Base-by-base conservation (phyloP, 2,329 filamentous ascomycete species). In the Aspergillus alliaceus region DNA sequence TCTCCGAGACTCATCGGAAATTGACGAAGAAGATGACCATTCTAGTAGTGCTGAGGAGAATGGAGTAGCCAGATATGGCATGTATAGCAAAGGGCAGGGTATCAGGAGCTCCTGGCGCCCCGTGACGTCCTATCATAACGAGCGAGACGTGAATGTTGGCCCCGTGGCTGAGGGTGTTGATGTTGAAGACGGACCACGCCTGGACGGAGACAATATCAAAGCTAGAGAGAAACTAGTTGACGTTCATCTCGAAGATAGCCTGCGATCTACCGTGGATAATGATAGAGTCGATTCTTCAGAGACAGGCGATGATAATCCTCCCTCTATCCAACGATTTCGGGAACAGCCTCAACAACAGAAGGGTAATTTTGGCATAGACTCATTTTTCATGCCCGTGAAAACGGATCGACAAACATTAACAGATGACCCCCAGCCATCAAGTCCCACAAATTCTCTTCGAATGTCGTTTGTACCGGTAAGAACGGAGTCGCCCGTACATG, bases 1-100 rank as follows among this genome's bases (percentile, higher is more conserved):
- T 65, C 78, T 97, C 50, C 90, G 90, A 35, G 92, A 96, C 64
- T 96, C 92, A 60, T 88, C 89, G 2, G 93, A 96, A 65, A 86
- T 89, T 2, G 92, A 95, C 51, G 86, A 89, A 40, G 88, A 89
- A 52, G 83, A 77, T n/a, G 85, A 82, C 66, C 78, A 77, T 32
- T 52, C 51, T 46, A 84, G 86, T 29, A 80, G 81, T n/a, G 78
- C 80, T 22, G 83, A 82, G 61, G 79, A 77, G 3, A 71, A 78
- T 20, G 31, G 34, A 25, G 74, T 72, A 55, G 76, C 70, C 22
- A 63, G 71, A 12, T 63, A 69, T 32, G 70, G 71, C 40, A 73
- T 69, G 1, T 76, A 76, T 55, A 72, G 76, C 6, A 72, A 78
- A 60, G 74, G 75, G 24, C 74, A 79, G 61, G 82, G 82, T 0